Base-by-base conservation (phyloP, 768 basidiomycete species). In the Lactarius akahatsu region DNA sequence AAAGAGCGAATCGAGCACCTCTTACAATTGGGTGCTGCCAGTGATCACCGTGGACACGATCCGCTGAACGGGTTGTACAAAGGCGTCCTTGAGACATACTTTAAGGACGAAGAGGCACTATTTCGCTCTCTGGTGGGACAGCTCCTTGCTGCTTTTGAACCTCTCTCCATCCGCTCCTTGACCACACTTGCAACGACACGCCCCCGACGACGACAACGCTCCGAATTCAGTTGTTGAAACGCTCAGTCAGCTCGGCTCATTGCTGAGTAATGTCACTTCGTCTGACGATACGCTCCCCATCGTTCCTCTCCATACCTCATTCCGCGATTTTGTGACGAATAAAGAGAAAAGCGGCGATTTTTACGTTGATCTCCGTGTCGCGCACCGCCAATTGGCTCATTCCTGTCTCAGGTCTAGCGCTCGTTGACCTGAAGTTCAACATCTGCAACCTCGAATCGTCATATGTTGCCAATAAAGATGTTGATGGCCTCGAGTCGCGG, bases 391-490 rank as follows among this genome's bases (percentile, higher is more conserved):
- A n/a, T 26, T 59, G 30, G 57, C 36, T 13, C 34, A 36, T n/a
- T 45, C 45, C 0, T 45, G 41, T 43, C 41, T 61, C 28, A n/a
- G 18, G 11, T 15, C 1, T n/a, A 6, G 18, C 45, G 45, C 16
- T 47, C 16, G 2, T 0, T 7, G 16, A 32, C 20, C 45, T 61
- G 1, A 40, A 43, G 11, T 61, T 61, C 26, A 61, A 61, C 28
- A 61, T 61, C 15, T 61, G 60, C n/a, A 18, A 61, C 8, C 60
- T 61, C 18, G 60, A 61, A 18, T 28, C 38, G 1, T 61, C 60
- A 32, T 45, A 47, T 18, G 30, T 15, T 2, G 15, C 45, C 3
- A 61, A 61, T 36, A 28, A 47, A 47, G 60, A 61, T 34, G 32
- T 61, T 10, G 8, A 26, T 11, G 60, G 34, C 18, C 60, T 61